Base-by-base conservation (phyloP, 352 stramenopile genomes). In the Peronospora destructor region DNA sequence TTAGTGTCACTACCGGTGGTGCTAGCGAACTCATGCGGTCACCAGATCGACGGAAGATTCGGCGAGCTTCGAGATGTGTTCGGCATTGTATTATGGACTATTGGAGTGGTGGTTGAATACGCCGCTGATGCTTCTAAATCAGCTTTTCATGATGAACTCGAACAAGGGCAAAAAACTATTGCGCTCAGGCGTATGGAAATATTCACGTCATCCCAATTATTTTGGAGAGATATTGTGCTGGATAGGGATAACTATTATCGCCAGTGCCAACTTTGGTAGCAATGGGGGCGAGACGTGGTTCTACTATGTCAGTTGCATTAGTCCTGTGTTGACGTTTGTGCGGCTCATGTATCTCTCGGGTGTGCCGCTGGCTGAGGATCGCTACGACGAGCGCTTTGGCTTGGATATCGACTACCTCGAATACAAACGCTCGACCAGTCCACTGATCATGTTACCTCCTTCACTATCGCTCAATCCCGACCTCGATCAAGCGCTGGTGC, bases 191-290 rank as follows among this genome's bases (percentile, higher is more conserved):
- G 66, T 96, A 21, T 96, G 87, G 87, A 61, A 61, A n/a, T 94
- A 86, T 41, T 93, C 72, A 30, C 78, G 89, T 14, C 91, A 97
- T 68, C 88, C 91, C 0, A 97, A 97, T 51, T 97, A 97, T 64
- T 87, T 95, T 45, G 88, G 86, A 16, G 91, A 97, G 69, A 89
- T 96, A n/a, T 34, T 94, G 26, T 92, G 89, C 66, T 97, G 88
- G 88, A 49, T 76, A 40, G 77, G 77, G 9, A 14, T 86, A 11
- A 79, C 70, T 0, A 35, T 84, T 17, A 19, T 82, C 6, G 59
- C 64, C 21, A 67, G 68, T 26, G 48, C 64, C 14, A 79, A 59
- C 42, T 78, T 82, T 45, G 51, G 33, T 45, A 46, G 44, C 29
- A 55, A 44, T n/a, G 49, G 35, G 13, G 53, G 49, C 19, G 50